Percentiles rank a stretch among this genome's conserved stretches.
Conservation (phyloP, 352 stramenopile genomes). For the Peronosclerospora sorghi region DNA sequence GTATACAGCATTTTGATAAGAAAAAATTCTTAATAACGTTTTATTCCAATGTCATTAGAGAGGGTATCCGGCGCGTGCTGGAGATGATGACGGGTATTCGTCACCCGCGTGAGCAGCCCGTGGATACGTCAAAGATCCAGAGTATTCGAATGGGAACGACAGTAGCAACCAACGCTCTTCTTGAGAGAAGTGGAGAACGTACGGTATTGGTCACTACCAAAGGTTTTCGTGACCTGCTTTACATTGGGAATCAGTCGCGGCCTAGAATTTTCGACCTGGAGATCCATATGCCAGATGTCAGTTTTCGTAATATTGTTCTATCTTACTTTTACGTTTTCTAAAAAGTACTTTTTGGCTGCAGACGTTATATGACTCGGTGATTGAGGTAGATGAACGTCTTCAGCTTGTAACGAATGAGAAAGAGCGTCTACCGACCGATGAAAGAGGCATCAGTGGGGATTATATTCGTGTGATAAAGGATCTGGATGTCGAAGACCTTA, state of each 20-base stretch:
- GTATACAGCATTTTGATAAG: slow-evolving; percentile 9
- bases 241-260: slow-evolving; percentile 98
- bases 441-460: slow-evolving; percentile 83
- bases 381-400: slow-evolving; percentile 96
- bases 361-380: slow-evolving; percentile 93
- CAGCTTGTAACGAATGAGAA: slow-evolving; percentile 81
- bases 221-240: slow-evolving; percentile 93
- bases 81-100: slow-evolving; percentile 85
- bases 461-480: slow-evolving; percentile 76
- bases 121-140: slow-evolving; percentile 88
- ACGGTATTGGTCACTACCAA: slow-evolving; percentile 92
- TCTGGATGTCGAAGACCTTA: slow-evolving; percentile 73
- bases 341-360: no score
- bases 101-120: slow-evolving; percentile 70
- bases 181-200: slow-evolving; percentile 93
- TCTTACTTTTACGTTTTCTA: background rate
- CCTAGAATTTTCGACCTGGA: slow-evolving; percentile 95
- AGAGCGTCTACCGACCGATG: slow-evolving; percentile 37
- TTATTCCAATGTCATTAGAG: slow-evolving; percentile 22
- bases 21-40: background rate
- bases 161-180: slow-evolving; percentile 97
- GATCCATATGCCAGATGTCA: slow-evolving; percentile 85
- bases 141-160: slow-evolving; percentile 98
- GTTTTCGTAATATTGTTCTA: background rate
- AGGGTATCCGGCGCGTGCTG: slow-evolving; percentile 91